Evolutionary conservation across 352 stramenopile species (phyloP).

Genomic region (Phytophthora nicotianae): DNA sequence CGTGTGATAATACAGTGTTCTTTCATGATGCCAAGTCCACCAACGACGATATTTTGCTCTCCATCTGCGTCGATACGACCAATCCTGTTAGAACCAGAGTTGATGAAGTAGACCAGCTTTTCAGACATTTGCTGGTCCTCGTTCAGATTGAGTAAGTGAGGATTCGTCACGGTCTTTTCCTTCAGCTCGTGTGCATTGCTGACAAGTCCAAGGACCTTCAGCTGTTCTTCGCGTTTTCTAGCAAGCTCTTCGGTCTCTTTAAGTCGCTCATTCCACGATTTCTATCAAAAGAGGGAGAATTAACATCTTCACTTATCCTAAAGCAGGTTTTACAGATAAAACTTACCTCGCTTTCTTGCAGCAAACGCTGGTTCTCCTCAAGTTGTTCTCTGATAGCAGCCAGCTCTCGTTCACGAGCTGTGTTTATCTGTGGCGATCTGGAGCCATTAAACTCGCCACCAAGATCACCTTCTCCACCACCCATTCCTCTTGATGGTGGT

Average conservation of each 20-base stretch:
- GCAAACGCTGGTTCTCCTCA: constrained; percentile 76
- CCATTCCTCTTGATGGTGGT: constrained; percentile 52
- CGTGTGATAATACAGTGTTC: constrained; percentile 66
- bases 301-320: not conserved
- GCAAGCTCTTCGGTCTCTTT: constrained; percentile 87
- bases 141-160: constrained; percentile 87
- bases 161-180: constrained; percentile 60
- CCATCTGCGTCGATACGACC: constrained; percentile 67
- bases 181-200: constrained; percentile 66
- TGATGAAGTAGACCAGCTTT: constrained; percentile 83
- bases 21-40: constrained; percentile 78
- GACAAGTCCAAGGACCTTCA: constrained; percentile 70
- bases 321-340: not conserved
- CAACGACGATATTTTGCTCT: constrained; percentile 80
- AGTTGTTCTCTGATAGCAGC: constrained; percentile 71
- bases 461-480: constrained; percentile 9
- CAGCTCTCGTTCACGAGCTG: constrained; percentile 61
- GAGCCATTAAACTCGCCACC: constrained; percentile 31
- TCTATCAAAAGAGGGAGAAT: constrained; percentile 30
- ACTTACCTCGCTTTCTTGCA: constrained; percentile 75
- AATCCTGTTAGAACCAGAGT: constrained; percentile 58
- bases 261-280: constrained; percentile 81
- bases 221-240: constrained; percentile 77
- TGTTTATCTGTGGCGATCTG: constrained; percentile 35
- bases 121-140: constrained; percentile 89